phyloP scores from a whole-genome alignment of 371 early-diverging fungal species.

The Saksenaea oblongispora region DNA sequence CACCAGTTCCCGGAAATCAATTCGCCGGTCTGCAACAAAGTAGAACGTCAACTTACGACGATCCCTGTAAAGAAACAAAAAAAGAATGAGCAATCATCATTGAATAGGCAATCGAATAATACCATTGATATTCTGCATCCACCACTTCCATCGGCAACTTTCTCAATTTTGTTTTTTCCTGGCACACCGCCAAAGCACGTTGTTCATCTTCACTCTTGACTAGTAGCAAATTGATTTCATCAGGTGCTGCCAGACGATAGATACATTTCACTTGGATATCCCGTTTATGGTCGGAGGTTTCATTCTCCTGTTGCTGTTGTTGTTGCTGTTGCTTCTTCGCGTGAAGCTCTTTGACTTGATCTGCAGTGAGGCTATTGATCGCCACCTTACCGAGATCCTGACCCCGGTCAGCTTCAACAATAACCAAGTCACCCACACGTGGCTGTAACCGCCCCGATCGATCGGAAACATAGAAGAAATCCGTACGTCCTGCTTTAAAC shows the following conservation, averaged over 20 bases:
- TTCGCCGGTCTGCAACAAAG: slow-evolving; percentile 89
- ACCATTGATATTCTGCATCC: slow-evolving; percentile 98
- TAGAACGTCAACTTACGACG: slow-evolving; percentile 95
- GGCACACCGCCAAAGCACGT: slow-evolving; percentile 85
- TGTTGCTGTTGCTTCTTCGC: slow-evolving; percentile 17
- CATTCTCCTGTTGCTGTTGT: slow-evolving; percentile 12
- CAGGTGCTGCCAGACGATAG: slow-evolving; percentile 75
- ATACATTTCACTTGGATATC: slow-evolving; percentile 89
- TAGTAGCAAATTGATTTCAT: slow-evolving; percentile 74
- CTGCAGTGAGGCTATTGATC: slow-evolving; percentile 43
- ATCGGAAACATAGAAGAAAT: slow-evolving; percentile 77
- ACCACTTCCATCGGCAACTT: slow-evolving; percentile 94
- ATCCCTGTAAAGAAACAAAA: slow-evolving; percentile 60
- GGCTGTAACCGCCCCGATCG: slow-evolving; percentile 34
- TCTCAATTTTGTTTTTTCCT: slow-evolving; percentile 83
- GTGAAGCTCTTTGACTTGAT: slow-evolving; percentile 13
- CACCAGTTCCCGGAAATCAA: slow-evolving; percentile 98
- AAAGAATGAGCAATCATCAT: neutral
- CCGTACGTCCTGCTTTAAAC: slow-evolving; percentile 91
- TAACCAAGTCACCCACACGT: slow-evolving; percentile 77
- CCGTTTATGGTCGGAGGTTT: slow-evolving; percentile 28
- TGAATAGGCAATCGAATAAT: neutral
- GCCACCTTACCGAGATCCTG: slow-evolving; percentile 92
- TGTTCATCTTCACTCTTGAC: slow-evolving; percentile 87
- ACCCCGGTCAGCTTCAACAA: slow-evolving; percentile 97